These are phyloP conservation scores for Ophiostoma australiae DNA, from an alignment of 2,329 filamentous ascomycete species.

Conservation along the genomic window DNA sequence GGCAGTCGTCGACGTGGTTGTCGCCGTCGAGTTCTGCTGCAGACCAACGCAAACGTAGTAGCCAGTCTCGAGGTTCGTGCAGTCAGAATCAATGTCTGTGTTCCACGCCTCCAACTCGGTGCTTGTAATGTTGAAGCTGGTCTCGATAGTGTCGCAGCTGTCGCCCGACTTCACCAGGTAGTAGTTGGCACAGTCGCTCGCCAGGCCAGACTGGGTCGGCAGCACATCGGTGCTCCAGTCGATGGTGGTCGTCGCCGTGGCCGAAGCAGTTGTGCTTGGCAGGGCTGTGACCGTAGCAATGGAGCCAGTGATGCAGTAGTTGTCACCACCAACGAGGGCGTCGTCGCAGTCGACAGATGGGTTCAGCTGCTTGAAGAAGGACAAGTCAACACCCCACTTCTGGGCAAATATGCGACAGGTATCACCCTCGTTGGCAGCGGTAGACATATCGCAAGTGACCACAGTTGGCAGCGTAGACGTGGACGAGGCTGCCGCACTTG, in stretches of 20 bases:
- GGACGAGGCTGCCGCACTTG: background rate
- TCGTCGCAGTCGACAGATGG: background rate
- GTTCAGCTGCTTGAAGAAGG: constrained; percentile 3
- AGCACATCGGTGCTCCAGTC: background rate
- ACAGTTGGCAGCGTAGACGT: background rate
- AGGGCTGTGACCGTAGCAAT: background rate
- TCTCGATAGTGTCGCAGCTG: background rate
- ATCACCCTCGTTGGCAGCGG: background rate
- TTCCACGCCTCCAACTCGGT: background rate
- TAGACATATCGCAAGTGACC: background rate
- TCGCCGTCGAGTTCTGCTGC: background rate
- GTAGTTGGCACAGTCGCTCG: background rate
- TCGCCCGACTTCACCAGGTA: background rate
- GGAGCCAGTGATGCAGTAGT: background rate
- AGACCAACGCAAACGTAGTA: constrained; percentile 2
- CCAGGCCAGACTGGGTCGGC: background rate
- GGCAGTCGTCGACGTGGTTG: background rate
- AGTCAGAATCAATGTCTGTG: background rate
- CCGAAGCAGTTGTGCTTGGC: background rate
- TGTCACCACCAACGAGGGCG: background rate
- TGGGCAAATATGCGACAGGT: background rate
- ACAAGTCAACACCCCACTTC: background rate
- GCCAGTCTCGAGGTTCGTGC: background rate
- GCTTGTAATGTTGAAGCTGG: background rate
- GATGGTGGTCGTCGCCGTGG: background rate